phyloP scores from a whole-genome alignment of 2,329 filamentous ascomycete genomes.

The Cladosporium sp. region DNA sequence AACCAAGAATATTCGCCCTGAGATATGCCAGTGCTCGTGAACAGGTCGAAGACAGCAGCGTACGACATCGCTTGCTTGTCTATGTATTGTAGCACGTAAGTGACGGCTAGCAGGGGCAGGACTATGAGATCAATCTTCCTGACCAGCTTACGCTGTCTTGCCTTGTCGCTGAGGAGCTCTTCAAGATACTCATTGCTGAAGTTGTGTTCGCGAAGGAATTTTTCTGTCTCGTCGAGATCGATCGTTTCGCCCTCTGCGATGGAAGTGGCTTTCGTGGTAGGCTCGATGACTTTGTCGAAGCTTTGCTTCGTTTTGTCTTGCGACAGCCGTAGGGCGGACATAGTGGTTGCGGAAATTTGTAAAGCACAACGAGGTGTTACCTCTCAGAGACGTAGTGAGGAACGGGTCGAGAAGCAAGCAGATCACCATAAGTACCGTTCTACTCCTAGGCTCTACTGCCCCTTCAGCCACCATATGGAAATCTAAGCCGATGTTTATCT shows the following conservation, averaged over 20 bases:
- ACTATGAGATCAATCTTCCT: conserved; percentile 49
- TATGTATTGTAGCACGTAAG: conserved; percentile 45
- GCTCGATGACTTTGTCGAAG: conserved; percentile 6
- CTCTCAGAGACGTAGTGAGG: too few species aligned
- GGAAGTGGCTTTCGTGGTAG: conserved; percentile 3
- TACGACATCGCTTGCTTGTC: conserved; percentile 52
- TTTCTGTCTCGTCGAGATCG: conserved; percentile 46
- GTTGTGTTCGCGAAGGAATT: conserved; percentile 48
- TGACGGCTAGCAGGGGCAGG: conserved; percentile 50
- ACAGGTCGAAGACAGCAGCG: conserved; percentile 54
- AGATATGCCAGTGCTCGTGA: conserved; percentile 46
- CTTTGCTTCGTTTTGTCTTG: conserved; percentile 4
- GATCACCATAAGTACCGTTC: neutral
- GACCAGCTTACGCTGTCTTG: conserved; percentile 31
- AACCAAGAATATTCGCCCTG: conserved; percentile 51
- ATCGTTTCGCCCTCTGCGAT: conserved; percentile 29
- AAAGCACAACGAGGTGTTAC: too few species aligned
- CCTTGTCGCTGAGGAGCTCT: conserved; percentile 43
- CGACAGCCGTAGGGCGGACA: neutral
- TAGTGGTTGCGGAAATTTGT: neutral
- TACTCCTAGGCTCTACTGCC: neutral
- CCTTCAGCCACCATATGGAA: neutral
- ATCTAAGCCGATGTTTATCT: neutral
- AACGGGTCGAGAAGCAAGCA: neutral
- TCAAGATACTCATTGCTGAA: conserved; percentile 41